Base-by-base conservation (phyloP, 2,329 filamentous ascomycete genomes). In the Nothophoma quercina region DNA sequence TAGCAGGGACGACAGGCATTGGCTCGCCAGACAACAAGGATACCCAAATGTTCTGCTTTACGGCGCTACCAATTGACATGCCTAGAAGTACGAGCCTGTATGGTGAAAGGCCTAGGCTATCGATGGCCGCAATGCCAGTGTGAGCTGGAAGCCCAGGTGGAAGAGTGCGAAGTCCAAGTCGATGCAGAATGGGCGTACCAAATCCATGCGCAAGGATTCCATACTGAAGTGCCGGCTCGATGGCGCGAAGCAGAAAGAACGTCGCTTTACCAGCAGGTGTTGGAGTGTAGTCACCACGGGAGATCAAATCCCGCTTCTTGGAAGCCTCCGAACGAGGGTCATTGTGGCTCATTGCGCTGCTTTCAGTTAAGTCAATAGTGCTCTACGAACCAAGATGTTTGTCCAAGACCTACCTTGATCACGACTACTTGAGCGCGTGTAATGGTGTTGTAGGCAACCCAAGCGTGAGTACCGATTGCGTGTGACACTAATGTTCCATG, bases 21-120 rank as follows among this genome's bases (percentile, higher is more conserved):
- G 80, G 76, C 58, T 86, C 83, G 38, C 78, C 71, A 15, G 77
- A 79, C 2, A 84, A 67, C 21, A 59, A 61, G 1, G 75, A 63
- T 12, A 81, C 71, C 81, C 82, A 84, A 69, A 81, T 80, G 61
- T 81, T 79, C 53, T 87, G 84, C 73, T 87, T 87, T 22, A 80
- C 51, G 19, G 78, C 74, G 30, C 76, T 78, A 46, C 80, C 84
- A 33, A 77, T 71, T 18, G 80, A 75, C 81, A 87, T 84, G 45
- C 70, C 73, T 5, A 86, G 68, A 7, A 87, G 70, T 36, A 84
- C 72, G 7, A 79, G 70, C 21, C 80, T 75, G 58, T 82, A 80
- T 0, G 78, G 79, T 15, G 80, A 81, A 0, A 86, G 76, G 9
- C 75, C 76, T 2, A 82, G 67, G 22, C 62, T 60, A 59, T 81